Conservation (phyloP, 2,329 filamentous ascomycete species). For the Cercospora zeae-maydis region DNA sequence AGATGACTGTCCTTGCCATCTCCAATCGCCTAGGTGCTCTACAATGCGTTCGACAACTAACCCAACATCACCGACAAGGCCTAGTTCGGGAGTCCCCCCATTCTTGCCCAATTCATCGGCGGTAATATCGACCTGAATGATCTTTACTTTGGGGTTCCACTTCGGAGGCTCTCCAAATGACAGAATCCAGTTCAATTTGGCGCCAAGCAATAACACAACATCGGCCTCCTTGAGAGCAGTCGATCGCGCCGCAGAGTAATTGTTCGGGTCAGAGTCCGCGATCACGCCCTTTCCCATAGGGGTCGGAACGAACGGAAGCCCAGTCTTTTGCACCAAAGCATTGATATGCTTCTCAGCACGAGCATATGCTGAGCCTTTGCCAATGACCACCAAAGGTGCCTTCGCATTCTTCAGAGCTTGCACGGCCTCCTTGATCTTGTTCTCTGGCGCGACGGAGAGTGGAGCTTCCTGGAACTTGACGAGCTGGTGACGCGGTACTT, state of each 20-base stretch:
- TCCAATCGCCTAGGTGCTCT: constrained; percentile 44
- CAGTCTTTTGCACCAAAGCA: constrained; percentile 45
- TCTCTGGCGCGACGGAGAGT: constrained; percentile 45
- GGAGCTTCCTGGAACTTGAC: constrained; percentile 36
- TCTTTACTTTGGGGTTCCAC: constrained; percentile 49
- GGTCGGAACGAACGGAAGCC: constrained; percentile 55
- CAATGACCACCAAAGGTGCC: constrained; percentile 52
- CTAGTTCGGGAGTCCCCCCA: constrained; percentile 46
- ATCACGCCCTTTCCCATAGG: constrained; percentile 59
- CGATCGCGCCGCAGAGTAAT: constrained; percentile 53
- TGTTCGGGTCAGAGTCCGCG: constrained; percentile 52
- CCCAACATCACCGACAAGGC: constrained; percentile 52
- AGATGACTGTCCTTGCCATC: constrained; percentile 40
- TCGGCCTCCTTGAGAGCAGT: constrained; percentile 53
- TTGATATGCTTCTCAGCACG: constrained; percentile 48
- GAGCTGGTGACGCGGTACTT: constrained; percentile 23
- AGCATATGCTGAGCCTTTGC: constrained; percentile 56
- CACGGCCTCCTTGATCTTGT: constrained; percentile 42
- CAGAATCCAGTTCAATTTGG: constrained; percentile 57
- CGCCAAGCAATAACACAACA: constrained; percentile 54
- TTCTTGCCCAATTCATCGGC: constrained; percentile 55
- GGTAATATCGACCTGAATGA: constrained; percentile 55
- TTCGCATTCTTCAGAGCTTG: constrained; percentile 48
- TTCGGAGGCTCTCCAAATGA: constrained; percentile 55
- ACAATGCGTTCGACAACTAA: constrained; percentile 49